Evolutionary conservation across 805 yeast species (phyloP), one percentile per base, ranked within the genome.

Genomic region (Yarrowia sp.): DNA sequence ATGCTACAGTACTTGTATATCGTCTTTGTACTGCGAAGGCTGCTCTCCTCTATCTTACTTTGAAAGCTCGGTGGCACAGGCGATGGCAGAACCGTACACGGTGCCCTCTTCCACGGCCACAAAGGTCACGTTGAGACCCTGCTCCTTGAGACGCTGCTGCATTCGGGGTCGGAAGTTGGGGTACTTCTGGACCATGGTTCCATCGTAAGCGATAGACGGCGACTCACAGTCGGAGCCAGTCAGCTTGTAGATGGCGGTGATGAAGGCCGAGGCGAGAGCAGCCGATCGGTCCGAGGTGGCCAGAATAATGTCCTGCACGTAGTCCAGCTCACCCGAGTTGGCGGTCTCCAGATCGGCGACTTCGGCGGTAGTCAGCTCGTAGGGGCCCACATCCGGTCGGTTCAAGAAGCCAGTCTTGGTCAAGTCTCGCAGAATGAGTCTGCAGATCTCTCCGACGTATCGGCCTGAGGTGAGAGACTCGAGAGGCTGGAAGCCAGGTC

Each of bases 381-480:
- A 64, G 19, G 73, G 64, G 19, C 71, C 73, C 9, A 77, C 66
- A 2, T 74, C 74, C 36, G 72, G 72, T n/a, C 68, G 72, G 36
- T 2, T n/a, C 33, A 71, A 72, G 33, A 76, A 67, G 3, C 73
- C 76, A 4, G 85, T 85, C 69, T 82, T 79, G 3, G 82, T 75
- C 68, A 91, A 79, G 71, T 92, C 97, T 50, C 89, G 81, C 56
- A 92, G 76, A 12, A 88, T 81, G 67, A 87, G 86, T 76, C 98
- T 83, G 68, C 91, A 81, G 44, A 92, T 81, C 76, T 92, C 98
- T 69, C 97, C 97, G 74, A 92, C 78, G 74, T 89, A 92, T 89
- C 92, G 87, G 55, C 97, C 98, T 69, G 92, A 85, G 53, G 91
- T 89, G 78, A 96, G 84, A 73, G 90, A 89, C 76, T 92, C 98